Evolutionary conservation across 768 basidiomycete genomes (phyloP).

Genomic region (Suillus americanus): DNA sequence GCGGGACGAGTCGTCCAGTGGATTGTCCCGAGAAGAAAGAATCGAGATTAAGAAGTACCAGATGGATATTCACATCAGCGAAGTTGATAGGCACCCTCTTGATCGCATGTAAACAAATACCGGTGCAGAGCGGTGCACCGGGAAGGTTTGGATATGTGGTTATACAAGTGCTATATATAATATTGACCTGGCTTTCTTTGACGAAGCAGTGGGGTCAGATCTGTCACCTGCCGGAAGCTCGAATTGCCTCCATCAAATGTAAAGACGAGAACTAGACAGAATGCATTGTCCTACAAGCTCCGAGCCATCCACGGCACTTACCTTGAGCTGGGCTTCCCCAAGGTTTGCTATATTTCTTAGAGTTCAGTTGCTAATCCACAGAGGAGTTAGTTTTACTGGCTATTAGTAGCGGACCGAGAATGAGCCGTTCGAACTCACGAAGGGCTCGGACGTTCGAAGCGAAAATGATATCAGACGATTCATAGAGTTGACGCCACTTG

Average conservation of each 20-base stretch:
- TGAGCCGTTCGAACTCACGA: not conserved
- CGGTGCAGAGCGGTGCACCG: not conserved
- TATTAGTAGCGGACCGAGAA: not conserved
- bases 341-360: not conserved
- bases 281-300: not conserved
- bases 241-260: not conserved
- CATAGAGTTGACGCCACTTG: not conserved
- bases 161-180: constrained; percentile 5
- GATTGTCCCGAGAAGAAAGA: constrained; percentile 35
- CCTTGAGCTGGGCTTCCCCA: not conserved
- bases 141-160: constrained; percentile 26
- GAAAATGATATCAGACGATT: not conserved
- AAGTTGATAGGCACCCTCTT: constrained; percentile 74
- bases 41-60: constrained; percentile 20
- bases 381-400: not conserved
- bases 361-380: not conserved
- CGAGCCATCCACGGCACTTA: not conserved
- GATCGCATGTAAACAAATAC: constrained; percentile 50
- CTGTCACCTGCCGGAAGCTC: not conserved
- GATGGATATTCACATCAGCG: constrained; percentile 69
- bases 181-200: not conserved
- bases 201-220: not conserved
- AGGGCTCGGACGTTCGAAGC: not conserved
- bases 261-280: not conserved
- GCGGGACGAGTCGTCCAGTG: constrained; percentile 31